Conservation (phyloP, 768 basidiomycete species). For the Podaxis pistillaris region DNA sequence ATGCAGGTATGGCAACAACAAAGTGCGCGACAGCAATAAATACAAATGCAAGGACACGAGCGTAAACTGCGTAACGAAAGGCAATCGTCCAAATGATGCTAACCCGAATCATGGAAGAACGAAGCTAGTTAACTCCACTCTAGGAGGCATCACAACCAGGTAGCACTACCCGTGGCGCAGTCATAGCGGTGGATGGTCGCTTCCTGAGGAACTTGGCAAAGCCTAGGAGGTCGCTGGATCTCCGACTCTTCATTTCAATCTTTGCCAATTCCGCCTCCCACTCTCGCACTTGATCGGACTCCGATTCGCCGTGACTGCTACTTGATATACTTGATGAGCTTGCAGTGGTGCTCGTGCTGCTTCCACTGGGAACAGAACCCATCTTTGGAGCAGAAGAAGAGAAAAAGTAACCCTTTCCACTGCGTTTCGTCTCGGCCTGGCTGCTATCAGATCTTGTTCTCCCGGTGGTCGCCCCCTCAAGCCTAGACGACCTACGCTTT, state of each 20-base stretch:
- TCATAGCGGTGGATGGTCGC: constrained; percentile 23
- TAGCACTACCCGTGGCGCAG: constrained; percentile 18
- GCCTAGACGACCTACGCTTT: constrained; percentile 16
- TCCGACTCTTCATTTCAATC: constrained; percentile 63
- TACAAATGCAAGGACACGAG: constrained; percentile 7
- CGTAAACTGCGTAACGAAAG: constrained; percentile 4
- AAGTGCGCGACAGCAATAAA: constrained; percentile 6
- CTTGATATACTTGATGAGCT: constrained; percentile 29
- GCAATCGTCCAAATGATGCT: constrained; percentile 7
- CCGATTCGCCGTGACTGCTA: constrained; percentile 16
- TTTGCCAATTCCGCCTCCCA: constrained; percentile 80
- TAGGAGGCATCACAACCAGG: constrained; percentile 16
- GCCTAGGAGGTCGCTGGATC: constrained; percentile 46
- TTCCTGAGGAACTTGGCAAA: constrained; percentile 39
- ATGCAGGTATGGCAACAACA: constrained; percentile 7
- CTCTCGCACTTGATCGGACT: constrained; percentile 44
- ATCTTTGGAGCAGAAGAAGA: constrained; percentile 19
- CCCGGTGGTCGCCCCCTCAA: neutral
- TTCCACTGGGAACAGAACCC: constrained; percentile 28
- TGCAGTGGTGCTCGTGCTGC: constrained; percentile 34
- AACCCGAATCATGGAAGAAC: constrained; percentile 11
- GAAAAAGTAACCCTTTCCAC: constrained; percentile 18
- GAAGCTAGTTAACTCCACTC: neutral
- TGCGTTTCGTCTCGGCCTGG: constrained; percentile 11
- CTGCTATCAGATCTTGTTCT: constrained; percentile 14